Conservation (phyloP, 169 alveolate genomes). For the Plasmodium knowlesi region DNA sequence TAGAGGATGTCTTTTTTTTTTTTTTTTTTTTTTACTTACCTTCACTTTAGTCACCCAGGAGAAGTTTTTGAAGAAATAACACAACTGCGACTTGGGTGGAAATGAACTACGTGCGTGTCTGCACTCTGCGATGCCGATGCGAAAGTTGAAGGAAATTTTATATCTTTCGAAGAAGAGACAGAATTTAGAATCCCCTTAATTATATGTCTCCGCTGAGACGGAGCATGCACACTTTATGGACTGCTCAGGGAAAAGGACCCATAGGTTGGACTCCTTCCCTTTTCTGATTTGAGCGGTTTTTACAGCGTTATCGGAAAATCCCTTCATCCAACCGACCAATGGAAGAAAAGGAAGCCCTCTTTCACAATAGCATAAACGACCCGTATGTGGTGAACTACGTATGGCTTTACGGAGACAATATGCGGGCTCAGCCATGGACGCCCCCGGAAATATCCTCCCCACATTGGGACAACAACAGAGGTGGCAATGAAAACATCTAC, state of each 20-base stretch:
- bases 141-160: background rate
- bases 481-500: background rate
- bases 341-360: slow-evolving; percentile 33
- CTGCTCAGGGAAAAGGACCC: too few relatives aligned
- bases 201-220: background rate
- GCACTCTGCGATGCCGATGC: background rate
- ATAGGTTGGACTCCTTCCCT: background rate
- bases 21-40: too few relatives aligned
- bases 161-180: background rate
- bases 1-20: background rate
- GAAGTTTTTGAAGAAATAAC: background rate
- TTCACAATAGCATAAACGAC: slow-evolving; percentile 50
- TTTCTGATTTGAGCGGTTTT: background rate
- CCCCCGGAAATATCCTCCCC: background rate
- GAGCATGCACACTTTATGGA: background rate
- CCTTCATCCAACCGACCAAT: background rate
- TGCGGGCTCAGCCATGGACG: background rate
- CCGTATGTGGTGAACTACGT: slow-evolving; percentile 62
- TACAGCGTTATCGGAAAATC: background rate
- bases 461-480: background rate
- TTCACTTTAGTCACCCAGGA: background rate
- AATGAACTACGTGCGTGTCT: background rate
- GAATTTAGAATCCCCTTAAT: background rate
- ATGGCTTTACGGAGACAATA: slow-evolving; percentile 36
- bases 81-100: background rate